Base-by-base conservation (phyloP, 345 rosid genomes). In the Populus ilicifolia region DNA sequence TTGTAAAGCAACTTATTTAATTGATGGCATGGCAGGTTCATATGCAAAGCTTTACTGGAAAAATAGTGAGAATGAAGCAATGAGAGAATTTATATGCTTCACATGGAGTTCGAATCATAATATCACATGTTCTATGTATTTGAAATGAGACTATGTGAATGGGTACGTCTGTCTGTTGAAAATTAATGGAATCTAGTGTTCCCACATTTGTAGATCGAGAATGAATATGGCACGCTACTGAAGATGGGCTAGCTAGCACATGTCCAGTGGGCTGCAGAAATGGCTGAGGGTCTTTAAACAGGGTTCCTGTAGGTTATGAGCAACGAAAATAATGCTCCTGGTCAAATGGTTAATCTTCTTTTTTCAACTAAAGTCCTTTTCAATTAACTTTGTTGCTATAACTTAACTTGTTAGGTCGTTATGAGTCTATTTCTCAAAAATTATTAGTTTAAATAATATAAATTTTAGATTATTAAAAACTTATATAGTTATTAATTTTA, bases 291-390 rank as follows among this genome's bases (percentile, higher is more conserved):
- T n/a, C 90, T 91, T 70, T 30, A 89, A 5, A 90, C 96, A 20
- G 94, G 96, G 18, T 92, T 92, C 11, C 98, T 97, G 8, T 94
- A 97, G 96, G 88, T 86, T 70, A 94, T 94, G 97, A 90, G 97
- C 86, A 92, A 90, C 87, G 94, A 94, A 84, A 76, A 84, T 63
- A 90, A 94, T 83, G 98, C 96, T 77, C 96, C 94, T 69, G 91
- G 89, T 77, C 96, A 96, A 8, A 85, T 94, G 91, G 94, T 92
- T 74, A 67, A 92, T 84, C 62, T 67, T 30, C 61, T 1, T 52
- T 52, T 14, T 36, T 8, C 48, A 33, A 43, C 43, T 0, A 13
- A 44, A 30, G 33, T 30, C 4, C 4, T 30, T 30, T 30, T 30
- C 4, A 30, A 30, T 30, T 2, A 30, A 30, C 4, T 30, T 30